Conservation (phyloP, 805 yeast species). For the Candida ipomoeae region DNA sequence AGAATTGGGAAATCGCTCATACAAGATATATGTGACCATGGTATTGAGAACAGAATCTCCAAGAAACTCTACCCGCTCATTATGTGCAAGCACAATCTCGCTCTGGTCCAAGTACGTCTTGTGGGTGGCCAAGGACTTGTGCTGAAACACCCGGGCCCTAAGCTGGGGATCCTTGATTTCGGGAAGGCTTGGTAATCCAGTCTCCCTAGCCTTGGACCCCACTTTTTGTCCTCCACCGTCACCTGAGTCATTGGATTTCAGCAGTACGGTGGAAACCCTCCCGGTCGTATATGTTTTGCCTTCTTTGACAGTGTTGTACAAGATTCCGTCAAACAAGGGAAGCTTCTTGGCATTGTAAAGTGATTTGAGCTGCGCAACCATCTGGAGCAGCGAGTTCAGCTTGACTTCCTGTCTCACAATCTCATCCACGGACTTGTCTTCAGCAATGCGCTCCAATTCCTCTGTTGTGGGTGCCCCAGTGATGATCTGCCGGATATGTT, state of each 20-base stretch:
- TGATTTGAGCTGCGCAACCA: slow-evolving; percentile 59
- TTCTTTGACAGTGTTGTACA: slow-evolving; percentile 30
- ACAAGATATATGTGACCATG: slow-evolving; percentile 66
- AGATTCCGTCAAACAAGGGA: slow-evolving; percentile 53
- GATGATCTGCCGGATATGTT: slow-evolving; percentile 32
- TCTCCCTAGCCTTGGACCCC: background rate
- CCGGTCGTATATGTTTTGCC: background rate
- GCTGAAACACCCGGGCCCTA: slow-evolving; percentile 71
- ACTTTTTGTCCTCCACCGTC: too few relatives aligned
- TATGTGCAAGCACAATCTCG: slow-evolving; percentile 61
- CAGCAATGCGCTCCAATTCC: slow-evolving; percentile 33
- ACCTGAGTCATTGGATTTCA: background rate
- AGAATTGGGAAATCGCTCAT: slow-evolving; percentile 59
- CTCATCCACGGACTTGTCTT: slow-evolving; percentile 30
- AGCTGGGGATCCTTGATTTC: slow-evolving; percentile 55
- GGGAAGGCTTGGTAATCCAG: slow-evolving; percentile 65
- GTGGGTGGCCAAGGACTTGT: slow-evolving; percentile 66
- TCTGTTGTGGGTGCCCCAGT: slow-evolving; percentile 53
- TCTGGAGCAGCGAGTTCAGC: slow-evolving; percentile 49
- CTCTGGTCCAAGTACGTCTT: slow-evolving; percentile 50
- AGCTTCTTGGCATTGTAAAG: slow-evolving; percentile 46
- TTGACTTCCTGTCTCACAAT: slow-evolving; percentile 48
- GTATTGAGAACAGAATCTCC: slow-evolving; percentile 84
- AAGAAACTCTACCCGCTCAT: slow-evolving; percentile 84
- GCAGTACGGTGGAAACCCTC: background rate